Base-by-base conservation (phyloP, 2,329 filamentous ascomycete species). In the Fonsecaea pedrosoi region DNA sequence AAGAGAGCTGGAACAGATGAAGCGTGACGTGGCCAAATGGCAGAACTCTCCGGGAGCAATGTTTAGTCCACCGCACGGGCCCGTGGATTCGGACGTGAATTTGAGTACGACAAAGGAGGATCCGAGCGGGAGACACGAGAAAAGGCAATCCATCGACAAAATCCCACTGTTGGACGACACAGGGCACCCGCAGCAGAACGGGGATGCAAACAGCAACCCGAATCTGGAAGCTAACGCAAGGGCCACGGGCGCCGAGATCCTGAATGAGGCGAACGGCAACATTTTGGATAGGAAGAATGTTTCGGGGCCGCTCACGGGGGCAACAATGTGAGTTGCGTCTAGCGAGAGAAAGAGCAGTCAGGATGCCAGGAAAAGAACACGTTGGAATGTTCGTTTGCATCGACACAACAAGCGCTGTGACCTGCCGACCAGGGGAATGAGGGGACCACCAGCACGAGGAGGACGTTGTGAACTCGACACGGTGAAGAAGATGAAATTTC, bases 1-100 rank as follows among this genome's bases (percentile, higher is more conserved):
- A 82, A 97, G 94, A 76, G 95, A 99, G 78, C 84, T 99, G 12
- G 94, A 99, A 77, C 86, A 90, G 60, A 86, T 99, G 81, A 94
- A 91, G 79, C 87, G 87, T 63, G 95, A 99, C 75, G 93, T 99
- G 8, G 86, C 89, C 54, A 94, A 92, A 77, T 96, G 92, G 92
- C 93, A 97, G 78, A 84, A 82, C 68, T 85, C 81, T 37, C 84
- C 86, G 0, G 71, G 66, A 10, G 64, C 66, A 1, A 65, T 65
- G 64, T 56, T 67, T 42, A 68, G 68, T 54, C 70, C 66, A 21
- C 70, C 65, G 6, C 55, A 32, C 15, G 66, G 63, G 4, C 68
- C 68, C 15, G 25, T 58, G 7, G 68, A 70, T 32, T 57, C 40
- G 10, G 64, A 67, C 35, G 18, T 30, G 4, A 60, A 45, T 45